Conservation (phyloP, 768 basidiomycete genomes). For the Naganishia onofrii region DNA sequence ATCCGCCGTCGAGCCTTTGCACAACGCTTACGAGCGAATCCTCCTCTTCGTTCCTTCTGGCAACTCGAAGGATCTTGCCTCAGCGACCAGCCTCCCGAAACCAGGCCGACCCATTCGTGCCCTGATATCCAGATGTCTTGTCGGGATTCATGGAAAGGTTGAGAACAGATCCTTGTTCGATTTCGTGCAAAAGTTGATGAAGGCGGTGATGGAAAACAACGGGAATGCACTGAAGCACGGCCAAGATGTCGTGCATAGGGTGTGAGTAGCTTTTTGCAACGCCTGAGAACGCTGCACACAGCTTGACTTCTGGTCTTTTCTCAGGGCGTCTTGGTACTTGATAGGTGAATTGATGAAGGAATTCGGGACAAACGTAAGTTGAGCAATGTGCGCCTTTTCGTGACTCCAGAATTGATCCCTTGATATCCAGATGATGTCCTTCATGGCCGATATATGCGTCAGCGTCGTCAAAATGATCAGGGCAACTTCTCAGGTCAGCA, state of each 20-base stretch:
- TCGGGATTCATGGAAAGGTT: conserved; percentile 69
- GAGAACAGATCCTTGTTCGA: conserved; percentile 86
- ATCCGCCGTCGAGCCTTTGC: conserved; percentile 3
- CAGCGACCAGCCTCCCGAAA: conserved; percentile 60
- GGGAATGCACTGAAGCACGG: conserved; percentile 50
- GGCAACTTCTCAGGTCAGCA: conserved; percentile 67
- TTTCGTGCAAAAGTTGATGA: conserved; percentile 72
- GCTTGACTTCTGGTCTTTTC: not conserved
- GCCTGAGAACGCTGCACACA: conserved; percentile 40
- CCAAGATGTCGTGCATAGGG: conserved; percentile 54
- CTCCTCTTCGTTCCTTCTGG: conserved; percentile 40
- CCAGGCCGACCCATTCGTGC: conserved; percentile 85
- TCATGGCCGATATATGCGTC: conserved; percentile 77
- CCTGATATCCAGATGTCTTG: conserved; percentile 71
- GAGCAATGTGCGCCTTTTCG: not conserved
- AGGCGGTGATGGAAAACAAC: conserved; percentile 71
- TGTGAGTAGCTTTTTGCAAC: conserved; percentile 57
- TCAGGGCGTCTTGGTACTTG: conserved; percentile 76
- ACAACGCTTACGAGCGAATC: conserved; percentile 33
- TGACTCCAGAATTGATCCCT: not conserved
- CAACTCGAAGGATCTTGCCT: conserved; percentile 53
- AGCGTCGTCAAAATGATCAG: conserved; percentile 66
- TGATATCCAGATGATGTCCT: conserved; percentile 79
- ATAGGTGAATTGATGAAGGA: conserved; percentile 83
- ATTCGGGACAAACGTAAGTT: conserved; percentile 75